phyloP scores from a whole-genome alignment of 768 basidiomycete species.

The Hemileccinum rubropunctum region DNA sequence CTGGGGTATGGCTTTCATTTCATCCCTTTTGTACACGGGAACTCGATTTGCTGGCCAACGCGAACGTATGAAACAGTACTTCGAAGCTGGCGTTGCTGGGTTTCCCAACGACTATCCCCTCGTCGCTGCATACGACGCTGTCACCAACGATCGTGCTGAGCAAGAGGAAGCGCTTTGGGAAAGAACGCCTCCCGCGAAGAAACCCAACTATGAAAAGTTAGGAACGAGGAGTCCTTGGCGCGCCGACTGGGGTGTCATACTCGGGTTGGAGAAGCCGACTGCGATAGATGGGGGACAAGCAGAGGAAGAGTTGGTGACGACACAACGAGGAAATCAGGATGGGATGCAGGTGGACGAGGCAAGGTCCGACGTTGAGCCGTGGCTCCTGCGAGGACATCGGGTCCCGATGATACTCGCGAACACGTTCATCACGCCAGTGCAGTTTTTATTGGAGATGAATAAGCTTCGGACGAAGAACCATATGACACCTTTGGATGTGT shows the following conservation, averaged over 20 bases:
- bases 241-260: slow-evolving; percentile 71
- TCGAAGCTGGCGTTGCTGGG: slow-evolving; percentile 70
- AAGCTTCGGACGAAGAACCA: slow-evolving; percentile 54
- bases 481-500: slow-evolving; percentile 37
- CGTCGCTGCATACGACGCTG: slow-evolving; percentile 50
- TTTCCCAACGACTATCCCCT: slow-evolving; percentile 84
- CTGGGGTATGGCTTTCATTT: slow-evolving; percentile 89
- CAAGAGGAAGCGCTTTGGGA: slow-evolving; percentile 67
- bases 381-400: slow-evolving; percentile 68
- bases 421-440: slow-evolving; percentile 40
- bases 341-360: slow-evolving; percentile 10
- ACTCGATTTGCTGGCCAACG: slow-evolving; percentile 84
- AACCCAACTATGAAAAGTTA: slow-evolving; percentile 65
- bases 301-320: slow-evolving; percentile 45
- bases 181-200: slow-evolving; percentile 84
- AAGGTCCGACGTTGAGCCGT: slow-evolving; percentile 38
- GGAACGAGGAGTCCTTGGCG: slow-evolving; percentile 70
- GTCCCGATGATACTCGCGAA: slow-evolving; percentile 44
- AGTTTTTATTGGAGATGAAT: slow-evolving; percentile 56
- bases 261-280: slow-evolving; percentile 43
- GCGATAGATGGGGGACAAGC: slow-evolving; percentile 6
- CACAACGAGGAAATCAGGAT: slow-evolving; percentile 51
- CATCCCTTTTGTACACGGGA: slow-evolving; percentile 77
- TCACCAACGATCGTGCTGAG: slow-evolving; percentile 45
- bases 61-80: slow-evolving; percentile 76